phyloP scores from a whole-genome alignment of 306 rosid species.

The Castanea sativa region DNA sequence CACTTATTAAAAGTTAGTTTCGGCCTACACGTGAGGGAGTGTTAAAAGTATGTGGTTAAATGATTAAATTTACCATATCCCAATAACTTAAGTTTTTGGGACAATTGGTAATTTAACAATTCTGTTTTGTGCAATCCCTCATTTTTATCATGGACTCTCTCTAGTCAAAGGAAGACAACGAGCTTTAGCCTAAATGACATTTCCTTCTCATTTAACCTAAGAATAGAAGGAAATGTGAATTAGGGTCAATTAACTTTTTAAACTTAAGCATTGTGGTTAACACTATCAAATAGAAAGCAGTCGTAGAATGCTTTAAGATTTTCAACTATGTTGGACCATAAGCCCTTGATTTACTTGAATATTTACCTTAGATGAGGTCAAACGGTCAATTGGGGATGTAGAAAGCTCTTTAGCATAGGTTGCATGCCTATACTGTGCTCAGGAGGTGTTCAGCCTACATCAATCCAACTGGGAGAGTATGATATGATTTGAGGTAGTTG shows the following conservation, averaged over 20 bases:
- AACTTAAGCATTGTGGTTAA: not conserved
- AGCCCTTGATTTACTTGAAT: not conserved
- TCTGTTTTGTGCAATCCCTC: conserved; percentile 4
- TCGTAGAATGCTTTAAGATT: not conserved
- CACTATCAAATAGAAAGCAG: not conserved
- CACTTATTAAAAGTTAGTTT: too few species aligned
- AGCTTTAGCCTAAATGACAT: not conserved
- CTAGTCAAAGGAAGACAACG: not conserved
- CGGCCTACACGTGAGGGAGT: too few species aligned
- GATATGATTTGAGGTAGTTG: not conserved
- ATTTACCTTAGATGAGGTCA: not conserved
- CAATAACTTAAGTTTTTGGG: too few species aligned
- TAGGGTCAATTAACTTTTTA: too few species aligned
- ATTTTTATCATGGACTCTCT: conserved; percentile 20
- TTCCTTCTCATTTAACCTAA: not conserved
- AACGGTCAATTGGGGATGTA: not conserved
- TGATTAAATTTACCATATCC: too few species aligned
- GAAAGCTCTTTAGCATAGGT: not conserved
- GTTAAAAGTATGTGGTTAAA: too few species aligned
- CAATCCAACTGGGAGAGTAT: not conserved
- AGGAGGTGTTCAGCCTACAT: not conserved
- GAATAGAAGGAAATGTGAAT: not conserved
- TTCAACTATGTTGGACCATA: not conserved
- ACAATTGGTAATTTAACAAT: not conserved
- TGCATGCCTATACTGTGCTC: not conserved